phyloP scores from a whole-genome alignment of 2,329 filamentous ascomycete species.

The Colletotrichum filicis region DNA sequence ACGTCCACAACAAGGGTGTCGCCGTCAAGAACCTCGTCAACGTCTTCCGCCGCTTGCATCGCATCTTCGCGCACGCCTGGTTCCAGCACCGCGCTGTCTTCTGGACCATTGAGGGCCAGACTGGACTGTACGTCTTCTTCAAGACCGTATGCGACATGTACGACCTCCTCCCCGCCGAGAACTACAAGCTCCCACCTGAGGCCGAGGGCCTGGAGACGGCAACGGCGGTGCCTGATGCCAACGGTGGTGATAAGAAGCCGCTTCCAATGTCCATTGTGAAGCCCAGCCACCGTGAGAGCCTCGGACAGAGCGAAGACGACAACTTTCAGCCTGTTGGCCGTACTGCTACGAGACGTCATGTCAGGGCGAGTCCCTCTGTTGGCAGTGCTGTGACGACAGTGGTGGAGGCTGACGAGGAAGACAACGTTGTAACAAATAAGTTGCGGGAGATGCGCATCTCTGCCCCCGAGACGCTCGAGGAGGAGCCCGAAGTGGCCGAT shows the following conservation, averaged over 20 bases:
- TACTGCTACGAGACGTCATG: conserved; percentile 85
- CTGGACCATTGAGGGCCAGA: conserved; percentile 90
- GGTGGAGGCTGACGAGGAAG: conserved; percentile 84
- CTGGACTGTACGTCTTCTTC: conserved; percentile 96
- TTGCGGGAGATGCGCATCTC: conserved; percentile 60
- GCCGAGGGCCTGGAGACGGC: conserved; percentile 82
- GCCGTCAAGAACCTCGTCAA: conserved; percentile 90
- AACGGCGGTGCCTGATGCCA: conserved; percentile 53
- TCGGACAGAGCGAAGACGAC: conserved; percentile 53
- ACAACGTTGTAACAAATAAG: conserved; percentile 58
- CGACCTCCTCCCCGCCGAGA: conserved; percentile 88
- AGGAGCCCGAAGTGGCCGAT: conserved; percentile 52
- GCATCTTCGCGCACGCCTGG: conserved; percentile 99
- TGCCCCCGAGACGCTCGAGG: conserved; percentile 69
- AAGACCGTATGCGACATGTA: conserved; percentile 97
- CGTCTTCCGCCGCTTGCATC: conserved; percentile 92
- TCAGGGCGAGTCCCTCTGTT: conserved; percentile 81
- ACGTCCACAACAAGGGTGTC: conserved; percentile 68
- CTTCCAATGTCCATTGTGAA: conserved; percentile 49
- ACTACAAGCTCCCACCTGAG: conserved; percentile 94
- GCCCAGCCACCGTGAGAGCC: conserved; percentile 43
- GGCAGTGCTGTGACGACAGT: conserved; percentile 85
- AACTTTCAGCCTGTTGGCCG: conserved; percentile 64
- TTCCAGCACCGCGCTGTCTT: conserved; percentile 97
- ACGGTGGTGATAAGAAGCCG: conserved; percentile 39